Percentiles rank a stretch among this genome's conserved stretches.
Evolutionary conservation across 1,284 basidiomycete species (phyloP).

Genomic region (Trametes sp.): DNA sequence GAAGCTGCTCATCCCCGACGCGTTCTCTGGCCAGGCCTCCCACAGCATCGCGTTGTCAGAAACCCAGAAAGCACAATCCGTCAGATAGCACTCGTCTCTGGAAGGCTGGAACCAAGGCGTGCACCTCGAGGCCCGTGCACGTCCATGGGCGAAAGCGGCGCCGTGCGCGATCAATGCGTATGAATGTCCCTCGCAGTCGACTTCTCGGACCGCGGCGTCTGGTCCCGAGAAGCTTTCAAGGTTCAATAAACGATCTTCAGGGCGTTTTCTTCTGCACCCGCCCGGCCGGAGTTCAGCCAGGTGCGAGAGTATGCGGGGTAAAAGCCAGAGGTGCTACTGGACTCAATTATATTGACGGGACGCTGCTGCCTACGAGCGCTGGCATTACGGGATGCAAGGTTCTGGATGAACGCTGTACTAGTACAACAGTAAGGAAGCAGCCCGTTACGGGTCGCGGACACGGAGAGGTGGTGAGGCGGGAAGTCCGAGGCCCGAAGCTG

Average conservation of each 20-base stretch:
- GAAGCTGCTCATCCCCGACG: slow-evolving; percentile 1
- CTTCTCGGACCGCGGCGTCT: slow-evolving; percentile 8
- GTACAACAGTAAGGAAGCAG: neutral
- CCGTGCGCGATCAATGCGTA: neutral
- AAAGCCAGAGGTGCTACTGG: neutral
- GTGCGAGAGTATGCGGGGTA: neutral
- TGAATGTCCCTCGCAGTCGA: neutral
- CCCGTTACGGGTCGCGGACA: neutral
- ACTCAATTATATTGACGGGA: too few species aligned
- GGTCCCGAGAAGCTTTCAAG: slow-evolving; percentile 12
- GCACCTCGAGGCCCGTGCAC: neutral
- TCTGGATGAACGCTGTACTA: neutral
- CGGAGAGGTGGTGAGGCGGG: slow-evolving; percentile 4
- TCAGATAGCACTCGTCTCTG: neutral
- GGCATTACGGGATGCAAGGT: neutral
- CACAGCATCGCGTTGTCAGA: neutral
- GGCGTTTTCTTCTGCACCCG: neutral
- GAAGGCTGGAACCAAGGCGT: neutral
- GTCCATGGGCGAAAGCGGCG: slow-evolving; percentile 1
- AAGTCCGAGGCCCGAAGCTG: slow-evolving; percentile 7
- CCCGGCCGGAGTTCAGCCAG: neutral
- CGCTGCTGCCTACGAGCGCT: neutral
- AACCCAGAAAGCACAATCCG: neutral
- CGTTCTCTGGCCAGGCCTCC: neutral
- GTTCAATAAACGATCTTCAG: slow-evolving; percentile 16